Evolutionary conservation across 352 stramenopile species (phyloP).

Genomic region (Globisporangium sylvaticum): DNA sequence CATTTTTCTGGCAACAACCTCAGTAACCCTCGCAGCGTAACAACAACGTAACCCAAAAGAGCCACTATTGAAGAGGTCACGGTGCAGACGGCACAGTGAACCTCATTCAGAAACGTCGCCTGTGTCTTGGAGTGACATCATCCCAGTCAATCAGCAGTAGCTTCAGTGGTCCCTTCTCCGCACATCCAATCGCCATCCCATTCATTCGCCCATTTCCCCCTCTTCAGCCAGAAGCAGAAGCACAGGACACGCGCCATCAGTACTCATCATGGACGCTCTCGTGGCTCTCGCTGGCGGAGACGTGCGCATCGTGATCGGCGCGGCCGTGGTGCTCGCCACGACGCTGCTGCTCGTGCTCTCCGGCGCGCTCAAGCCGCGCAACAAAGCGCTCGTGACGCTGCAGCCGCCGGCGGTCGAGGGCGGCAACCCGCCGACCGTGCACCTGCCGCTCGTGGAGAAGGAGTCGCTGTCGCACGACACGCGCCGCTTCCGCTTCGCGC

Average conservation of each 20-base stretch:
- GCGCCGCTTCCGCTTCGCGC: constrained; percentile 91
- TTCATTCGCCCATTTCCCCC: constrained; percentile 3
- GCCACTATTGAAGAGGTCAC: not conserved
- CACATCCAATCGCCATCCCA: not conserved
- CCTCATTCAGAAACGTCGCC: constrained; percentile 9
- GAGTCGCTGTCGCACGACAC: constrained; percentile 92
- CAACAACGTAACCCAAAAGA: not conserved
- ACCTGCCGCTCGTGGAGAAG: constrained; percentile 88
- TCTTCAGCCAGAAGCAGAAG: not conserved
- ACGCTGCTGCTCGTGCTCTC: constrained; percentile 41
- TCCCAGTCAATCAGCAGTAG: not conserved
- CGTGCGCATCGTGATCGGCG: constrained; percentile 41
- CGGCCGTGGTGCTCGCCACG: constrained; percentile 45
- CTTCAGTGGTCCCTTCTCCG: constrained; percentile 1
- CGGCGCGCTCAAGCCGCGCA: constrained; percentile 34
- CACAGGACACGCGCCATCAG: not conserved
- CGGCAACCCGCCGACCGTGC: constrained; percentile 39
- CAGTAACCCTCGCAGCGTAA: not conserved
- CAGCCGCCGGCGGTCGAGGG: constrained; percentile 31
- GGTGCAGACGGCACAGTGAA: not conserved
- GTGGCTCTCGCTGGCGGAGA: constrained; percentile 35
- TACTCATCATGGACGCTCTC: constrained; percentile 39
- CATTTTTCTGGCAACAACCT: not conserved
- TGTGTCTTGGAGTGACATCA: constrained; percentile 8
- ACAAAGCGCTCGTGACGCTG: constrained; percentile 44